A percentile compares a stretch with the other conserved stretches of the same genome.
These are phyloP conservation scores for Brassica rapa DNA, from an alignment of 345 rosid genomes.

Conservation along the genomic window DNA sequence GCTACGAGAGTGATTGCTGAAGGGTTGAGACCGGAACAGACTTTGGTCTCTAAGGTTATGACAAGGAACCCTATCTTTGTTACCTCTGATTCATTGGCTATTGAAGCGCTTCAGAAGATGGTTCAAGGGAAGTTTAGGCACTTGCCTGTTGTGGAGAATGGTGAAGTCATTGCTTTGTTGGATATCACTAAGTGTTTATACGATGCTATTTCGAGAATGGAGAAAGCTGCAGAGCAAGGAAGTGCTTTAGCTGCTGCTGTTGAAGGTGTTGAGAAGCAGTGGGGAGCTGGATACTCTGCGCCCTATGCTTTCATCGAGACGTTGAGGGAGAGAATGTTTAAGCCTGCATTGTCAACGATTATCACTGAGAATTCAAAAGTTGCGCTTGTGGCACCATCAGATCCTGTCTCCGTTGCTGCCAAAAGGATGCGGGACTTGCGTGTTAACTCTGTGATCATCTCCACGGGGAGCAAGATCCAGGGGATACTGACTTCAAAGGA, in stretches of 20 bases:
- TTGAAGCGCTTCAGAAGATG: conserved; percentile 98
- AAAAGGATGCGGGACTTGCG: conserved; percentile 81
- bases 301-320: conserved; percentile 88
- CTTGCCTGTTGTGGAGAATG: conserved; percentile 98
- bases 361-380: conserved; percentile 72
- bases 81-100: conserved; percentile 76
- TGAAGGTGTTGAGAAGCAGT: conserved; percentile 97
- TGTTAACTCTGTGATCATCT: conserved; percentile 73
- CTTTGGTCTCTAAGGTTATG: conserved; percentile 87
- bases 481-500: conserved; percentile 98
- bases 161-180: conserved; percentile 94
- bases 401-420: conserved; percentile 89
- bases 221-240: conserved; percentile 98
- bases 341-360: conserved; percentile 87
- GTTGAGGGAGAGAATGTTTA: conserved; percentile 93
- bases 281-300: conserved; percentile 77
- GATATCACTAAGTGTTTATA: conserved; percentile 95
- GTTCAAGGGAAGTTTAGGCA: conserved; percentile 97
- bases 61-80: conserved; percentile 92
- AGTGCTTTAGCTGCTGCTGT: conserved; percentile 97
- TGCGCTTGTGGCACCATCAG: conserved; percentile 75
- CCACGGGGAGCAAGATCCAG: conserved; percentile 64
- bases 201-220: conserved; percentile 97
- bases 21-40: conserved; percentile 89
- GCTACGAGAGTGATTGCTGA: conserved; percentile 89